Evolutionary conservation across 805 yeast genomes (phyloP).

Genomic region (Candida odintsovae): DNA sequence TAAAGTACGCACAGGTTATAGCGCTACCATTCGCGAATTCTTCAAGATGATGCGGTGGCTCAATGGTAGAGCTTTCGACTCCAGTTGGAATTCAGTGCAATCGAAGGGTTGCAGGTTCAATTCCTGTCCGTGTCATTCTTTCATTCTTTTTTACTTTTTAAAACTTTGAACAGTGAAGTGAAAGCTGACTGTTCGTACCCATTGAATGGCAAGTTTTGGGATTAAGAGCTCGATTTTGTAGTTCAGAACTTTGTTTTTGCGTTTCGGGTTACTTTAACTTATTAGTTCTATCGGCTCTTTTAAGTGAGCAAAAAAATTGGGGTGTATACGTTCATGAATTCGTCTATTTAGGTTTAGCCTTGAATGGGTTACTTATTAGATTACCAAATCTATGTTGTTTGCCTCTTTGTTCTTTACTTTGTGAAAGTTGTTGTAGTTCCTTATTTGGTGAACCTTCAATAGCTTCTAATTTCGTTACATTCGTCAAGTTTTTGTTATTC

Average conservation of each 20-base stretch:
- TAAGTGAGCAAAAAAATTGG: too few species aligned
- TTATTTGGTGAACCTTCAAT: slow-evolving; percentile 23
- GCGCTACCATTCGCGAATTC: background rate
- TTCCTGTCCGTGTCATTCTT: slow-evolving; percentile 71
- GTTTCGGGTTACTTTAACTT: too few species aligned
- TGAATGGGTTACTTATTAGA: background rate
- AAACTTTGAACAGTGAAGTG: too few species aligned
- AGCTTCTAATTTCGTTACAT: slow-evolving; percentile 10
- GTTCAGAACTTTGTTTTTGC: too few species aligned
- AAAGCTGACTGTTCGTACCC: too few species aligned
- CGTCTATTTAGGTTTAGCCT: background rate
- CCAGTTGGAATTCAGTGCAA: slow-evolving; percentile 45
- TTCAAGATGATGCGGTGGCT: slow-evolving; percentile 57
- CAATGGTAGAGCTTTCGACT: slow-evolving; percentile 77
- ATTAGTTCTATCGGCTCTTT: too few species aligned
- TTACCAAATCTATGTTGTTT: background rate
- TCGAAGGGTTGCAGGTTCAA: slow-evolving; percentile 83
- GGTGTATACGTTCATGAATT: background rate
- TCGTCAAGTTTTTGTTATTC: background rate
- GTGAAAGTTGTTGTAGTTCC: slow-evolving; percentile 1
- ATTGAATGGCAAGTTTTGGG: too few species aligned
- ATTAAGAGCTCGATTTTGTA: too few species aligned
- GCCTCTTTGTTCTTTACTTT: background rate
- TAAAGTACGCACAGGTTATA: too few species aligned
- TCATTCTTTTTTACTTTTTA: slow-evolving; percentile 28